phyloP scores from a whole-genome alignment of 2,329 filamentous ascomycete genomes.

The Fusarium setosum region DNA sequence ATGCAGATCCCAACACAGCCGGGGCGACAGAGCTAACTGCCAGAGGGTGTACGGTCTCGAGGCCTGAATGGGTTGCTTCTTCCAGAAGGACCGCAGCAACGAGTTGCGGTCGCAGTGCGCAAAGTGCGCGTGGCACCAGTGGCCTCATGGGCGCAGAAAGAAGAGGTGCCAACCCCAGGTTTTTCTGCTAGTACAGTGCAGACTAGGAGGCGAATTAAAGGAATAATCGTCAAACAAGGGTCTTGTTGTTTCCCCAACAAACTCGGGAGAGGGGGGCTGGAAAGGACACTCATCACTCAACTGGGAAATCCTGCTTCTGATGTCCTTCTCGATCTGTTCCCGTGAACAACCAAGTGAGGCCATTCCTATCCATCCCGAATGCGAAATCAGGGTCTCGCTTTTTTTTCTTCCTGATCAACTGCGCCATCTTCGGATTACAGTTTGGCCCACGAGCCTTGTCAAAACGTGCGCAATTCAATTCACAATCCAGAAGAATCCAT shows the following conservation, averaged over 20 bases:
- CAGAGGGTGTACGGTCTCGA: slow-evolving; percentile 39
- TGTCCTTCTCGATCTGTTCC: slow-evolving; percentile 14
- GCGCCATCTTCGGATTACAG: slow-evolving; percentile 22
- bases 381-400: slow-evolving; percentile 24
- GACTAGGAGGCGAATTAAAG: slow-evolving; percentile 7
- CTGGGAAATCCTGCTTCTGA: slow-evolving; percentile 21
- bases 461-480: background rate
- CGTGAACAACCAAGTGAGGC: slow-evolving; percentile 28
- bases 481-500: no score
- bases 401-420: background rate
- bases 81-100: slow-evolving; percentile 15
- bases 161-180: slow-evolving; percentile 33
- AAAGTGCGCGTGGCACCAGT: slow-evolving; percentile 44
- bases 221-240: slow-evolving; percentile 6
- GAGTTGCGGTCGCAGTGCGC: slow-evolving; percentile 8
- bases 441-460: slow-evolving; percentile 15
- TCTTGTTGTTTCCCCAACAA: slow-evolving; percentile 30
- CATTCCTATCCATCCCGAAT: slow-evolving; percentile 26
- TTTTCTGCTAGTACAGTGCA: slow-evolving; percentile 30
- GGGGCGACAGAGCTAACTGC: slow-evolving; percentile 22
- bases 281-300: no score
- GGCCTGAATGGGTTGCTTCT: slow-evolving; percentile 37
- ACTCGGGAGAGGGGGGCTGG: background rate
- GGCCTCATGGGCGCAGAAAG: slow-evolving; percentile 28
- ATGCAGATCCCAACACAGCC: slow-evolving; percentile 41